Percentiles rank a stretch among this genome's conserved stretches.
Conservation (phyloP, 257 asterid genomes). For the Leptodermis oblonga region DNA sequence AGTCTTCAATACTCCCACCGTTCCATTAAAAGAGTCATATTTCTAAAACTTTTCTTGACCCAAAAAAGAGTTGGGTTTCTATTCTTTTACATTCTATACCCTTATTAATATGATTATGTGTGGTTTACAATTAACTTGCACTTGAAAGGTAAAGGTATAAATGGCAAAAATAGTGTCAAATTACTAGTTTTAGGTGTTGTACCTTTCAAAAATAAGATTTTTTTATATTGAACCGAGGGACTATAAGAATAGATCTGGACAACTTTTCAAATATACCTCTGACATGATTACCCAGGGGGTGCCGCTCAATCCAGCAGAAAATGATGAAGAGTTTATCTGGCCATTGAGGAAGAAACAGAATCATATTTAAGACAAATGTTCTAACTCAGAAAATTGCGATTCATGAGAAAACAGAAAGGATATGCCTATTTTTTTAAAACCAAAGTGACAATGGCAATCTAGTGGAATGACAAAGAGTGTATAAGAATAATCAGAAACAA, state of each 20-base stretch:
- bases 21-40: no score
- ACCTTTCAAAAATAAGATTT: no score
- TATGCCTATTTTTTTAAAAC: not conserved
- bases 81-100: no score
- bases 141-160: no score
- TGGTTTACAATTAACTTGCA: not conserved
- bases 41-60: no score
- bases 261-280: conserved; percentile 49
- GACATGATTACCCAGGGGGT: conserved; percentile 98
- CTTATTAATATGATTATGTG: not conserved
- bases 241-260: not conserved
- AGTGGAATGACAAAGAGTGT: not conserved
- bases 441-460: not conserved
- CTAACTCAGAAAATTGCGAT: not conserved
- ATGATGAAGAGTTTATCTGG: conserved; percentile 32
- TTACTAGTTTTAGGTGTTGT: not conserved
- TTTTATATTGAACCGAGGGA: no score
- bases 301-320: conserved; percentile 79
- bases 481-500: not conserved
- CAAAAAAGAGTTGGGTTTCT: no score
- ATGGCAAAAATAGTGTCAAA: not conserved
- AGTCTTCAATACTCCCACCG: not conserved
- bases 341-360: not conserved
- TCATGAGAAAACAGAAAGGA: not conserved
- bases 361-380: not conserved